A percentile compares a stretch with the other conserved stretches of the same genome.
These are phyloP conservation scores for Coemansia guatemalensis DNA, from an alignment of 192 early-diverging fungal species.

Conservation along the genomic window DNA sequence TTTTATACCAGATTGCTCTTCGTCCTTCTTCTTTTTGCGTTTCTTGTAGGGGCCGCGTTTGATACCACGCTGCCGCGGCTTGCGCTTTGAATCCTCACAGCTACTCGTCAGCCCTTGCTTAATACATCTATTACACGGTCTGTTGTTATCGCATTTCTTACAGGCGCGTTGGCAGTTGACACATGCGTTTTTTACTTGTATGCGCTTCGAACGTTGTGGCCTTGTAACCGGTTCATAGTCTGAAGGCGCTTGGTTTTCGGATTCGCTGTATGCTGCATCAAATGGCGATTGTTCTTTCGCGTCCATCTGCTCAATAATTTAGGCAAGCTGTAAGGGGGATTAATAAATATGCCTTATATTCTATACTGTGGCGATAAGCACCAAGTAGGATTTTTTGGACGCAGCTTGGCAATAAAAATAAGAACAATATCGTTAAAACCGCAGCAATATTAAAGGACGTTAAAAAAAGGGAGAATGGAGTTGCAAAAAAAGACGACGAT, in stretches of 20 bases:
- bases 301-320: neutral
- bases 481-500: conserved; percentile 1
- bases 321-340: neutral
- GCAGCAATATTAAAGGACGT: no score
- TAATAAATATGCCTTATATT: neutral
- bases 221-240: neutral
- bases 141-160: conserved; percentile 88
- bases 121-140: conserved; percentile 83
- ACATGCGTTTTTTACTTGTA: conserved; percentile 91
- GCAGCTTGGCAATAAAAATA: no score
- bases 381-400: no score
- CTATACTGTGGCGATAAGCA: no score
- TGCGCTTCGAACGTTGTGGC: conserved; percentile 55
- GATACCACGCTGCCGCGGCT: conserved; percentile 79
- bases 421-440: neutral
- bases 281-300: neutral
- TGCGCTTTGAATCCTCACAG: conserved; percentile 76
- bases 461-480: neutral
- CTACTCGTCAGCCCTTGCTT: conserved; percentile 66
- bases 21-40: conserved; percentile 21
- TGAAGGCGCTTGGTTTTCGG: conserved; percentile 10
- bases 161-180: conserved; percentile 85
- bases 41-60: conserved; percentile 84
- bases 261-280: neutral
- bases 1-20: neutral